Evolutionary conservation across 345 rosid genomes (phyloP).

Genomic region (Hypericum perforatum): DNA sequence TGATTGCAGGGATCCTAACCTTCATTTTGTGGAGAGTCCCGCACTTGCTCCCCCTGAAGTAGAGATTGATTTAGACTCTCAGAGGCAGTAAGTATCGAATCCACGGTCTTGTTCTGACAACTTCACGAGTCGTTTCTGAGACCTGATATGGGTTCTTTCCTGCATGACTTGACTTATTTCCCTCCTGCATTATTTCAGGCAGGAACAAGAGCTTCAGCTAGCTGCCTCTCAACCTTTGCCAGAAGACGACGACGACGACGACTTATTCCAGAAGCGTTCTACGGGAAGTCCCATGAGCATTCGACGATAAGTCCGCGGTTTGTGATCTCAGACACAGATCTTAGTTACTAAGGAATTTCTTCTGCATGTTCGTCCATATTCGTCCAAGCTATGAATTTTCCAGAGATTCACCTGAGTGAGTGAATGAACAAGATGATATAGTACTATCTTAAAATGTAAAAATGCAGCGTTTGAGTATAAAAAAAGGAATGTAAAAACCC

Average conservation of each 20-base stretch:
- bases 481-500: too few relatives aligned
- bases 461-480: too few relatives aligned
- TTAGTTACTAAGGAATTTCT: too few relatives aligned
- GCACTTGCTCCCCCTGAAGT: background rate
- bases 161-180: background rate
- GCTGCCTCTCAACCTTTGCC: constrained; percentile 26
- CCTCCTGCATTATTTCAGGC: constrained; percentile 7
- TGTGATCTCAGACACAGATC: too few relatives aligned
- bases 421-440: too few relatives aligned
- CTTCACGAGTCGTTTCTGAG: too few relatives aligned
- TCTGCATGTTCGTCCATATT: too few relatives aligned
- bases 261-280: background rate
- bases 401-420: too few relatives aligned
- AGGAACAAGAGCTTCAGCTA: constrained; percentile 14
- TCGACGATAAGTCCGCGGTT: background rate
- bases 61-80: background rate
- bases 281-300: background rate
- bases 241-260: constrained; percentile 25
- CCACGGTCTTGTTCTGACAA: background rate
- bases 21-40: constrained; percentile 1
- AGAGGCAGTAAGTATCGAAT: background rate
- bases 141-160: too few relatives aligned
- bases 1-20: constrained; percentile 1
- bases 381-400: too few relatives aligned
- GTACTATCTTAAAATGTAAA: too few relatives aligned